phyloP scores from a whole-genome alignment of 495 filamentous ascomycete species.

The Penicillium bialowiezense region DNA sequence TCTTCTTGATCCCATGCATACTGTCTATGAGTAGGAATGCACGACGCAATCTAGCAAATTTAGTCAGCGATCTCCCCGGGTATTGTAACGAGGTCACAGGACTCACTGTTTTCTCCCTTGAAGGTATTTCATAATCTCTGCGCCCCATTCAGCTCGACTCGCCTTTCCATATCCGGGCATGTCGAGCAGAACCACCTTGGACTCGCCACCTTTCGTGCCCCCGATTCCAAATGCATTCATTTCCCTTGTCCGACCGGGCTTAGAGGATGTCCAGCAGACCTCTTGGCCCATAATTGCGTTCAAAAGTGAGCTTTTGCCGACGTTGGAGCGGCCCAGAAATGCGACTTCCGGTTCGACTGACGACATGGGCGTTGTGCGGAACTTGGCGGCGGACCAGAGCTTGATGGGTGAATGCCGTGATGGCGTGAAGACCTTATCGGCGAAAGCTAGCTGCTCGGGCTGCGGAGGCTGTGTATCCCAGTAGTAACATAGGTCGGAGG shows the following conservation, averaged over 20 bases:
- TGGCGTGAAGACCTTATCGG: constrained; percentile 58
- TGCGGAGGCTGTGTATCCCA: constrained; percentile 58
- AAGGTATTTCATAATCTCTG: constrained; percentile 83
- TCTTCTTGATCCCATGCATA: constrained; percentile 72
- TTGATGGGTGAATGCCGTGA: constrained; percentile 57
- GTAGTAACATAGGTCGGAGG: constrained; percentile 48
- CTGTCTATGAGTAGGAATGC: constrained; percentile 82
- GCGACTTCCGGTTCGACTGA: constrained; percentile 56
- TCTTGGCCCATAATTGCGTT: constrained; percentile 72
- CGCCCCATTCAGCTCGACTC: constrained; percentile 74
- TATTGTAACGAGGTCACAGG: too few species aligned
- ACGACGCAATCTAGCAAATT: constrained; percentile 53
- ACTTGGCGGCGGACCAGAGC: constrained; percentile 68
- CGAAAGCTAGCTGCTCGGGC: constrained; percentile 49
- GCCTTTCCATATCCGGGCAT: constrained; percentile 93
- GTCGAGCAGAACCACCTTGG: constrained; percentile 67
- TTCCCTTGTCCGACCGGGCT: constrained; percentile 72
- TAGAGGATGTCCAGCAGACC: constrained; percentile 61
- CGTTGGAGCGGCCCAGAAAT: constrained; percentile 82
- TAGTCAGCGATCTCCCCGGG: background rate
- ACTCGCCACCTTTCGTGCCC: constrained; percentile 49
- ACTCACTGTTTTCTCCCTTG: constrained; percentile 62
- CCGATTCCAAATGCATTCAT: constrained; percentile 87
- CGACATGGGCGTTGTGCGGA: constrained; percentile 57
- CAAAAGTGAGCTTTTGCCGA: constrained; percentile 84